These are phyloP conservation scores for Ustilago bromivora DNA, from an alignment of 1,284 basidiomycete genomes.

Conservation along the genomic window DNA sequence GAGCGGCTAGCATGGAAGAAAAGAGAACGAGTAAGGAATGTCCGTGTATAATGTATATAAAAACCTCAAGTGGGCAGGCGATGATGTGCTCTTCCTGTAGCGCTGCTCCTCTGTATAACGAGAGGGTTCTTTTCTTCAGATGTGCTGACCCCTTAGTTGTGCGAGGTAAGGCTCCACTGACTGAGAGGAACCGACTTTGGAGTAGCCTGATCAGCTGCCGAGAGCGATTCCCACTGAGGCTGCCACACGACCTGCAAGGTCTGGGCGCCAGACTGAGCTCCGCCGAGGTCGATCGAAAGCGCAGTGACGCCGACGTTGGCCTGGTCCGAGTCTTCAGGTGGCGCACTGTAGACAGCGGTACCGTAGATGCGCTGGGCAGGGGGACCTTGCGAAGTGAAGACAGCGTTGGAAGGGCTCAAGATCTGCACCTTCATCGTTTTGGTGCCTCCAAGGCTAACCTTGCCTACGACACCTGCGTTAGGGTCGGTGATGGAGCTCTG, in stretches of 20 bases:
- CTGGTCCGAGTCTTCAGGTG: conserved; percentile 75
- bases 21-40: conserved; percentile 10
- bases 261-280: conserved; percentile 70
- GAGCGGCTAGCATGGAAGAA: neutral
- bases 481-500: conserved; percentile 74
- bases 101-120: conserved; percentile 5
- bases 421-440: conserved; percentile 73
- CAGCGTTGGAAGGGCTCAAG: conserved; percentile 75
- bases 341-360: conserved; percentile 76
- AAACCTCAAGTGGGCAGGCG: neutral
- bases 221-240: conserved; percentile 63
- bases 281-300: conserved; percentile 77
- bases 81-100: neutral
- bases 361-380: conserved; percentile 71
- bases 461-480: conserved; percentile 73
- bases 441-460: conserved; percentile 49
- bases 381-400: conserved; percentile 36
- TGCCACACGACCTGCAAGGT: conserved; percentile 71
- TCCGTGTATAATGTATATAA: conserved; percentile 14
- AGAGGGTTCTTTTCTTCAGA: neutral
- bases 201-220: conserved; percentile 51
- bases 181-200: conserved; percentile 61
- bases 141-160: conserved; percentile 44
- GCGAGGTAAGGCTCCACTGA: conserved; percentile 65
- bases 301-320: conserved; percentile 83